phyloP scores from a whole-genome alignment of 345 rosid genomes.

The Luvunga scandens region DNA sequence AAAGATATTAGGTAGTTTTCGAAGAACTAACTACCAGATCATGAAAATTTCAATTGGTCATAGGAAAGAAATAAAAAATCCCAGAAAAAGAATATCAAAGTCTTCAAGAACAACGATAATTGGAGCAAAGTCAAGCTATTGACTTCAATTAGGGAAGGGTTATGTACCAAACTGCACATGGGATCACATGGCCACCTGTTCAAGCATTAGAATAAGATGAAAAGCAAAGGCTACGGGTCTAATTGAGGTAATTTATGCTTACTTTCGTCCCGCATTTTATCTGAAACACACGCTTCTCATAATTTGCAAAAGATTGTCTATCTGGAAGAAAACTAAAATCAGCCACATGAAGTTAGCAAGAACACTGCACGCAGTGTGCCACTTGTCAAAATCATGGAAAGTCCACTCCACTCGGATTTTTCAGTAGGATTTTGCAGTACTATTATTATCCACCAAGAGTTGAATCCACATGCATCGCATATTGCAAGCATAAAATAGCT shows the following conservation, averaged over 20 bases:
- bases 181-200: conserved; percentile 39
- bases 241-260: conserved; percentile 5
- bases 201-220: conserved; percentile 14
- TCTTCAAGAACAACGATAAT: conserved; percentile 8
- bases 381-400: conserved; percentile 18
- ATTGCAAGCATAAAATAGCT: background rate
- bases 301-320: background rate
- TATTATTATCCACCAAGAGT: conserved; percentile 15
- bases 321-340: background rate
- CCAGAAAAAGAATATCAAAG: conserved; percentile 13
- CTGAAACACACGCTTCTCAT: conserved; percentile 13
- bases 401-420: conserved; percentile 27
- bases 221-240: conserved; percentile 21
- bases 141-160: background rate
- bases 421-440: background rate
- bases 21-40: conserved; percentile 14
- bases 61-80: background rate
- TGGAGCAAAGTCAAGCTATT: conserved; percentile 13
- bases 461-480: conserved; percentile 10
- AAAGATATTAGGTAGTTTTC: background rate
- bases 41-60: conserved; percentile 9
- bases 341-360: conserved; percentile 22
- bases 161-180: conserved; percentile 28
- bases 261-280: conserved; percentile 24
- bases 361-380: conserved; percentile 5